Base-by-base conservation (phyloP, 169 alveolate genomes). In the Pseudocohnilembus persalinus region DNA sequence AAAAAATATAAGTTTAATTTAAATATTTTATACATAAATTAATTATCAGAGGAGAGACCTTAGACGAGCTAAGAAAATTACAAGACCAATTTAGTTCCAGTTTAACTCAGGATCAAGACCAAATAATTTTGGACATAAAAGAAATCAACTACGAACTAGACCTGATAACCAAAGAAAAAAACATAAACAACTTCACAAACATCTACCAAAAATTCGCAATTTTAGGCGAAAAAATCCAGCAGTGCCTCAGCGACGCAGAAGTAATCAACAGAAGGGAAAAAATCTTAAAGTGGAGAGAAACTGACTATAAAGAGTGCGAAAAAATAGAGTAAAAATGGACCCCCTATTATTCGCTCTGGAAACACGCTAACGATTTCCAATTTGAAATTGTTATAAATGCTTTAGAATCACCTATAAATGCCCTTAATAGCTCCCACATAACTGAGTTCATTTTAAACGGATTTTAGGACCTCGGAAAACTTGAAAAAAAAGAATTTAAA, bases 301-400 rank as follows among this genome's bases (percentile, higher is more conserved):
- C 95, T n/a, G 97, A 94, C 84, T 92, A 90, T 76, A 87, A 81
- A 25, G 97, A 94, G 83, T 85, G 92, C 49, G 95, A 90, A 0
- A 88, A 90, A 82, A 88, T 94, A 1, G 89, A 88, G 76, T 90
- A 84, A 34, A 64, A 85, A 49, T 94, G 92, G 77, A 87, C 87
- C 29, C 97, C 97, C 1, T 94, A 92, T 88, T 88, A 92, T 82
- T 89, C 81, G 49, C 89, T 92, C 83, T 94, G 97, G 97, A 90
- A 90, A 49, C 85, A 93, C 49, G 94, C 93, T 28, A 89, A 90
- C 65, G 95, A 94, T 64, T 94, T 88, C 84, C 85, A 85, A 34
- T 91, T 91, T 72, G 93, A 94, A 72, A 83, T 85, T 20, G 81
- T 88, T 74, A 78, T 85, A 76, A 81, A 89, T 90, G 93, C 78